phyloP scores from a whole-genome alignment of 177 flowering plant genomes.

The Vitis hybrid region DNA sequence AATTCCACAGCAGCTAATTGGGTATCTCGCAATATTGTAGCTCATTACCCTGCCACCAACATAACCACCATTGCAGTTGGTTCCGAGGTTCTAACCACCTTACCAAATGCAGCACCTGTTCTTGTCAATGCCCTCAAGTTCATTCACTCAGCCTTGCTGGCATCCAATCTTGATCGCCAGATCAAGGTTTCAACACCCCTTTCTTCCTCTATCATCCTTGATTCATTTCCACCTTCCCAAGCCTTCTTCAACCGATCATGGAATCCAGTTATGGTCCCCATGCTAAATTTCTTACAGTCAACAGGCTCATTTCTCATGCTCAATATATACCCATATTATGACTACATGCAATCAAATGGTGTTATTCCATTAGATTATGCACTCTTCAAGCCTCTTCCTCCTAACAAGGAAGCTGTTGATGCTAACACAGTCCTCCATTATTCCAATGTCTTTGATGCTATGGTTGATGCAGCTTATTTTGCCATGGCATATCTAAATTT shows the following conservation, averaged over 20 bases:
- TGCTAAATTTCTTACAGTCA: conserved; percentile 67
- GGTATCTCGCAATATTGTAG: conserved; percentile 61
- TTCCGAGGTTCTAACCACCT: conserved; percentile 61
- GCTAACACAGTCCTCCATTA: conserved; percentile 75
- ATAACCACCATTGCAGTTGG: conserved; percentile 74
- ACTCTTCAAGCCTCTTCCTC: conserved; percentile 60
- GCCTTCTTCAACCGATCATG: conserved; percentile 71
- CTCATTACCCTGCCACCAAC: conserved; percentile 72
- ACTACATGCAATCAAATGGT: conserved; percentile 69
- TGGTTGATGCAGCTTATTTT: conserved; percentile 74
- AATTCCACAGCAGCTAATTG: conserved; percentile 88
- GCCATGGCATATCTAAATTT: conserved; percentile 67
- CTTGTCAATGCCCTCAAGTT: conserved; percentile 61
- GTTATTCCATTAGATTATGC: conserved; percentile 81
- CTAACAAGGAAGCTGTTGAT: conserved; percentile 81
- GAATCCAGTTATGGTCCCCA: conserved; percentile 57
- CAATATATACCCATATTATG: conserved; percentile 73
- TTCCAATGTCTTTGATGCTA: conserved; percentile 76
- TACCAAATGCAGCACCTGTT: conserved; percentile 67
- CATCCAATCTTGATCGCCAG: conserved; percentile 60
- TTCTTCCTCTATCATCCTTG: conserved; percentile 62
- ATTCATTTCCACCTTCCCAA: conserved; percentile 84
- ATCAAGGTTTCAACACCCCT: conserved; percentile 73
- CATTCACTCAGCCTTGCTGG: conserved; percentile 72
- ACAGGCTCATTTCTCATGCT: conserved; percentile 65